A percentile compares a stretch with the other conserved stretches of the same genome.
Conservation (phyloP, 495 filamentous ascomycete species). For the Aspergillus funiculosus region DNA sequence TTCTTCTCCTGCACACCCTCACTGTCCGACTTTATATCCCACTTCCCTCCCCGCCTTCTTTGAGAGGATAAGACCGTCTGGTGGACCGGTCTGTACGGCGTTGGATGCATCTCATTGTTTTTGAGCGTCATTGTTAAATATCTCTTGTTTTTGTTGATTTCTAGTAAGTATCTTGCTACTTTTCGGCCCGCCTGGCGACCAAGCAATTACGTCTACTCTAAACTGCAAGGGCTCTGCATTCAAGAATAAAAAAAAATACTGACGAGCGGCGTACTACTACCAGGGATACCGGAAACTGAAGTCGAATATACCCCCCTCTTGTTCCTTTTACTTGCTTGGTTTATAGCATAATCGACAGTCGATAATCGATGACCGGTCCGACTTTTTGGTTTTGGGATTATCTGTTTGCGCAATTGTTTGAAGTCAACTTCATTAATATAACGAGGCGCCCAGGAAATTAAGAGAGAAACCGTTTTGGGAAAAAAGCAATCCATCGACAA, state of each 20-base stretch:
- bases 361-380: constrained; percentile 22
- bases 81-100: constrained; percentile 24
- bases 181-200: neutral
- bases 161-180: constrained; percentile 12
- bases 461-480: constrained; percentile 2
- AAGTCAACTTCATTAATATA: constrained; percentile 20
- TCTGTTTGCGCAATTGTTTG: constrained; percentile 10
- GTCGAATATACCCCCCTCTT: constrained; percentile 19
- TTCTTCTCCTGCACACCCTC: constrained; percentile 13
- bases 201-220: no score
- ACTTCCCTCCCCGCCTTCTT: constrained; percentile 18
- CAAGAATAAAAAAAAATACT: constrained; percentile 2
- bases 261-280: neutral
- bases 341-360: constrained; percentile 20
- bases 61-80: constrained; percentile 15
- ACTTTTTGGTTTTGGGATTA: constrained; percentile 10
- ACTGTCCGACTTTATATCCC: constrained; percentile 15
- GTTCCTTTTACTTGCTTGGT: constrained; percentile 12
- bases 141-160: constrained; percentile 16
- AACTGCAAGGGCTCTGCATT: no score
- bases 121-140: constrained; percentile 28
- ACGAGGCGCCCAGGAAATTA: neutral
- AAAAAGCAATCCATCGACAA: neutral
- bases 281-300: constrained; percentile 7
- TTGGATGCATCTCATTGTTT: constrained; percentile 29